Evolutionary conservation across 139 green algal genomes (phyloP).

Genomic region (Dunaliella primolecta): DNA sequence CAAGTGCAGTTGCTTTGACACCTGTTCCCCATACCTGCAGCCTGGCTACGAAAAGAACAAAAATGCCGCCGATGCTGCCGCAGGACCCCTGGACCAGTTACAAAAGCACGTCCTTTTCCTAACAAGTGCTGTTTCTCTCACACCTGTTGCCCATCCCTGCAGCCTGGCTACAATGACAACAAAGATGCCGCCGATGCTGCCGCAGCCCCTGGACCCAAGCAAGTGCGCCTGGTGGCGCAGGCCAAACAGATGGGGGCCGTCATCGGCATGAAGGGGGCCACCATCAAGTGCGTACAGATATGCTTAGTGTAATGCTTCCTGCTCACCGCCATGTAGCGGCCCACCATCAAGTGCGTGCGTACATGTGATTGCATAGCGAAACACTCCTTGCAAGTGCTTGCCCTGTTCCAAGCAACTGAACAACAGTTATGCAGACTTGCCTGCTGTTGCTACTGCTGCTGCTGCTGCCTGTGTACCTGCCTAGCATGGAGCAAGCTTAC

Average conservation of each 20-base stretch:
- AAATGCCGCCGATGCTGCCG: not conserved
- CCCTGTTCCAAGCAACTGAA: too few relatives aligned
- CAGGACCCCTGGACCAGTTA: not conserved
- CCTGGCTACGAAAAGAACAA: not conserved
- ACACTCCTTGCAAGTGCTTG: not conserved
- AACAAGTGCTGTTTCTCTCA: too few relatives aligned
- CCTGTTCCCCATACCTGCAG: too few relatives aligned
- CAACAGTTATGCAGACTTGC: too few relatives aligned
- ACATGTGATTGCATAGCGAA: not conserved
- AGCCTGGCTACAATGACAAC: not conserved
- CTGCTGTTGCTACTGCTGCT: too few relatives aligned
- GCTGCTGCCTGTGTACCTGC: too few relatives aligned
- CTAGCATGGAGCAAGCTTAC: too few relatives aligned
- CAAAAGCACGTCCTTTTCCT: too few relatives aligned
- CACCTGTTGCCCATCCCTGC: too few relatives aligned
- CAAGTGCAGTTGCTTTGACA: too few relatives aligned
- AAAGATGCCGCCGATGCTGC: not conserved
- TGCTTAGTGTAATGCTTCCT: not conserved
- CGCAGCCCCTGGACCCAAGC: not conserved
- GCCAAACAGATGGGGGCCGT: slow-evolving; percentile 25
- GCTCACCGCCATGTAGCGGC: slow-evolving; percentile 19
- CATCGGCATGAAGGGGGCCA: slow-evolving; percentile 27
- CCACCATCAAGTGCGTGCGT: slow-evolving; percentile 30
- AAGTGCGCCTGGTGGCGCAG: slow-evolving; percentile 1
- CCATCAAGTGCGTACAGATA: slow-evolving; percentile 23